phyloP scores from a whole-genome alignment of 1,284 basidiomycete species.

The Bondarzewia mesenterica region DNA sequence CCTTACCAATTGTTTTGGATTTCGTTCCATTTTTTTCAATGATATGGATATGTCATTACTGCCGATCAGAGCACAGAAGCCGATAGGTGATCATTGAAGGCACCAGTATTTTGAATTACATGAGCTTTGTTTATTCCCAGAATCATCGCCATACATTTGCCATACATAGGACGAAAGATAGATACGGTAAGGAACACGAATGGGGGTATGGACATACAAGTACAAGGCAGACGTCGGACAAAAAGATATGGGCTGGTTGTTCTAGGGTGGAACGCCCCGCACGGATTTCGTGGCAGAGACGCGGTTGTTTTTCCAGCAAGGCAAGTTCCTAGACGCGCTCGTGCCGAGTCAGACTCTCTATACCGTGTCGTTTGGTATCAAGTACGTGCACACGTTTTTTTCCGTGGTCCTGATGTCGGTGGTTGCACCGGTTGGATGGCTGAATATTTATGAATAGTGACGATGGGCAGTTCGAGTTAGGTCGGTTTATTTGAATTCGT shows the following conservation, averaged over 20 bases:
- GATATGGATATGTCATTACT: no score
- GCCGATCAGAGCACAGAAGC: no score
- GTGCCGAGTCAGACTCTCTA: not conserved
- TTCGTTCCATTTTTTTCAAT: no score
- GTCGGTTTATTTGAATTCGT: not conserved
- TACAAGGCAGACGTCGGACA: no score
- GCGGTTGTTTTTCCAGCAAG: not conserved
- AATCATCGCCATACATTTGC: no score
- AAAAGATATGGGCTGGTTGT: not conserved
- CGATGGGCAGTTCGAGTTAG: not conserved
- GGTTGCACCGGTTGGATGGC: not conserved
- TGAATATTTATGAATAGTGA: not conserved
- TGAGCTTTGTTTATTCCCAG: no score
- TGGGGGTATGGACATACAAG: no score
- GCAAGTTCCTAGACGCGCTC: not conserved
- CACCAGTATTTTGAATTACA: no score
- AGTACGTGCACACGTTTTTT: not conserved
- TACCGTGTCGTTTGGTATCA: not conserved
- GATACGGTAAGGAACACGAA: no score
- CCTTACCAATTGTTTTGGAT: no score
- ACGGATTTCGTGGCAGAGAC: not conserved
- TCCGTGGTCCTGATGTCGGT: not conserved
- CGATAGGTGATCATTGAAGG: no score
- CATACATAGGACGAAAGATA: no score
- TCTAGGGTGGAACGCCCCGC: not conserved